These are phyloP conservation scores for Cladosporium cucumerinum DNA, from an alignment of 2,329 filamentous ascomycete genomes.

Conservation along the genomic window DNA sequence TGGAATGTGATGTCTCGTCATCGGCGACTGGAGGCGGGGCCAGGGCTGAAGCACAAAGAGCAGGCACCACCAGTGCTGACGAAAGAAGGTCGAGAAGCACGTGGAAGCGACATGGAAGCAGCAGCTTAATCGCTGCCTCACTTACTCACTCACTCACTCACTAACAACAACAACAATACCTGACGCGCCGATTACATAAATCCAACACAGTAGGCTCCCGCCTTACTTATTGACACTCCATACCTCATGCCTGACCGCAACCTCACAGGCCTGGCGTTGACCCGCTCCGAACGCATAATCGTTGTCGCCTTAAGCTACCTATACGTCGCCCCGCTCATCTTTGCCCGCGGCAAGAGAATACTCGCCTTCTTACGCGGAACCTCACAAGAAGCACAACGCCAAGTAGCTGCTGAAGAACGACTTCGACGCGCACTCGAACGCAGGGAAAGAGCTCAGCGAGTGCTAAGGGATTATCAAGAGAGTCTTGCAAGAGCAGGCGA, in stretches of 20 bases:
- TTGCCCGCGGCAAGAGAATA: slow-evolving; percentile 25
- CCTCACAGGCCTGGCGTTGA: slow-evolving; percentile 32
- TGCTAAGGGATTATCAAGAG: slow-evolving; percentile 8
- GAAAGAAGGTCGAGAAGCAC: slow-evolving; percentile 2
- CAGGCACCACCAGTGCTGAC: slow-evolving; percentile 6
- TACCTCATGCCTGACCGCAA: slow-evolving; percentile 13
- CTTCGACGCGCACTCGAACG: slow-evolving; percentile 14
- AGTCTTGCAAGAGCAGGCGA: slow-evolving; percentile 1
- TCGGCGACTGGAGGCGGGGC: background rate
- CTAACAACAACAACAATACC: background rate
- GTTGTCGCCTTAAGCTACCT: slow-evolving; percentile 34
- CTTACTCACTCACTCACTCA: background rate
- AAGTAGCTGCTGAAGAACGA: slow-evolving; percentile 21
- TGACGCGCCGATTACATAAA: background rate
- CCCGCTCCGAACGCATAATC: slow-evolving; percentile 34
- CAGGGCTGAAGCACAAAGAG: background rate
- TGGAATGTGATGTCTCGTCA: slow-evolving; percentile 11
- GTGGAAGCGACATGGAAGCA: slow-evolving; percentile 7
- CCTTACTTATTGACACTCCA: background rate
- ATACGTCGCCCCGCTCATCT: slow-evolving; percentile 32
- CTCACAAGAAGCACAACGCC: slow-evolving; percentile 21
- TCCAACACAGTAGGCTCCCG: slow-evolving; percentile 8
- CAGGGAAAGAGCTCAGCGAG: slow-evolving; percentile 10
- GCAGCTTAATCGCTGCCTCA: background rate
- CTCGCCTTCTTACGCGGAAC: slow-evolving; percentile 24